A percentile compares a stretch with the other conserved stretches of the same genome.
Evolutionary conservation across 306 rosid genomes (phyloP).

Genomic region (Acacia confusa): DNA sequence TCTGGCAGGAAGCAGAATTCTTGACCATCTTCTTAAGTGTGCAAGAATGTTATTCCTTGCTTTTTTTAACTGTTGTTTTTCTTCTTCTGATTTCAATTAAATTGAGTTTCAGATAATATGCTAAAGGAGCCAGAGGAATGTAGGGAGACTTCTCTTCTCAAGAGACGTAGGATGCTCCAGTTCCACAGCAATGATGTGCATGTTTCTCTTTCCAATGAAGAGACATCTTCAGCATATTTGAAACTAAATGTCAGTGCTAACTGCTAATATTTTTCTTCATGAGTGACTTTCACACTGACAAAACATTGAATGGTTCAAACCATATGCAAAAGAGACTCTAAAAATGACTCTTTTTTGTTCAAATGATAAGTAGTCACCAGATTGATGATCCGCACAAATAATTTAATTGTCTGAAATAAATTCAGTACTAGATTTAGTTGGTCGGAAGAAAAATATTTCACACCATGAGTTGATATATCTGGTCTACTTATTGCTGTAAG

Average conservation of each 20-base stretch:
- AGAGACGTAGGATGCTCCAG: slow-evolving; percentile 87
- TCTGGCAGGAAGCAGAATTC: not conserved
- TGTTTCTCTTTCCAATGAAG: slow-evolving; percentile 48
- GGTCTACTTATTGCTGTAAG: not conserved
- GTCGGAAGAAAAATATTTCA: slow-evolving; percentile 4
- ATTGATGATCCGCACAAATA: slow-evolving; percentile 14
- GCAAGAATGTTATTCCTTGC: slow-evolving; percentile 8
- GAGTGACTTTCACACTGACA: not conserved
- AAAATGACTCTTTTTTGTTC: slow-evolving; percentile 1
- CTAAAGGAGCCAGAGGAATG: slow-evolving; percentile 60
- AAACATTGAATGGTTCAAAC: slow-evolving; percentile 5
- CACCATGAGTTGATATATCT: slow-evolving; percentile 3
- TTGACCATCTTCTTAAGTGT: slow-evolving; percentile 22
- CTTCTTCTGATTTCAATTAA: slow-evolving; percentile 29
- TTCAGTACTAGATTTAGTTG: slow-evolving; percentile 17
- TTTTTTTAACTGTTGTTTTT: slow-evolving; percentile 17
- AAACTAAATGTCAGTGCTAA: slow-evolving; percentile 62
- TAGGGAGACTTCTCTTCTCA: slow-evolving; percentile 65
- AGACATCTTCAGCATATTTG: slow-evolving; percentile 53
- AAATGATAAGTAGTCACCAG: not conserved
- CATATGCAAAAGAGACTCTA: not conserved
- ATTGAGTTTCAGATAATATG: slow-evolving; percentile 51
- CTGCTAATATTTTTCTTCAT: slow-evolving; percentile 27
- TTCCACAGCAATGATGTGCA: slow-evolving; percentile 54
- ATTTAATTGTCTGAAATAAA: slow-evolving; percentile 21